Base-by-base conservation (phyloP, 352 stramenopile species). In the Phytophthora macrochlamydospora region DNA sequence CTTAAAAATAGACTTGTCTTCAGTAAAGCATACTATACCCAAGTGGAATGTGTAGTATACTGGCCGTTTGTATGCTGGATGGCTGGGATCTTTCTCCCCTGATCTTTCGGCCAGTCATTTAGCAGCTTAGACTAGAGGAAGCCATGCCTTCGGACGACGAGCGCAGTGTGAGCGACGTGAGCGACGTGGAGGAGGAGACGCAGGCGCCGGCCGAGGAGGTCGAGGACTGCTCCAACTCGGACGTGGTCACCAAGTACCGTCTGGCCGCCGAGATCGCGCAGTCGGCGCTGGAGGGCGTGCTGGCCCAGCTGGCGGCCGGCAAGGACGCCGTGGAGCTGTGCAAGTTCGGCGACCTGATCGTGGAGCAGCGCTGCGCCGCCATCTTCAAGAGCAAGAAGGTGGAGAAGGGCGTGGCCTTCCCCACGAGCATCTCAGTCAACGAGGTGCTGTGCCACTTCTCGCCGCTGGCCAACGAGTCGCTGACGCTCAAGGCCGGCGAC, bases 391-490 rank as follows among this genome's bases (percentile, higher is more conserved):
- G 88, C 76, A 98, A 98, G 79, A 91, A 97, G 62, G 85, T 99
- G 5, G 95, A 99, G 74, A 99, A 99, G 78, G 98, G 98, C 50
- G 89, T 99, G 59, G 97, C 98, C 9, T 99, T 99, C 83, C 98
- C 98, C 7, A 99, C 98, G 49, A 99, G 93, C 69, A 85, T 99
- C 31, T 99, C 94, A 57, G 94, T 99, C 18, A 99, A 99, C 81
- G 97, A 99, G 73, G 84, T 98, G 56, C 91, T 99, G 46, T 99
- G 97, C 84, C 98, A 99, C 85, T 97, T 93, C 81, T 99, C 95
- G 51, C 98, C 98, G 2, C 85, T 99, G 37, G 59, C 82, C n/a
- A 92, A 71, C 51, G 92, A 98, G 56, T 97, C 87, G 29, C 50
- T 90, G 43, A 65, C 43, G 35, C 65, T 96, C 30, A 79, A 93